These are phyloP conservation scores for Neurospora sp. DNA, from an alignment of 495 filamentous ascomycete species.

Conservation along the genomic window DNA sequence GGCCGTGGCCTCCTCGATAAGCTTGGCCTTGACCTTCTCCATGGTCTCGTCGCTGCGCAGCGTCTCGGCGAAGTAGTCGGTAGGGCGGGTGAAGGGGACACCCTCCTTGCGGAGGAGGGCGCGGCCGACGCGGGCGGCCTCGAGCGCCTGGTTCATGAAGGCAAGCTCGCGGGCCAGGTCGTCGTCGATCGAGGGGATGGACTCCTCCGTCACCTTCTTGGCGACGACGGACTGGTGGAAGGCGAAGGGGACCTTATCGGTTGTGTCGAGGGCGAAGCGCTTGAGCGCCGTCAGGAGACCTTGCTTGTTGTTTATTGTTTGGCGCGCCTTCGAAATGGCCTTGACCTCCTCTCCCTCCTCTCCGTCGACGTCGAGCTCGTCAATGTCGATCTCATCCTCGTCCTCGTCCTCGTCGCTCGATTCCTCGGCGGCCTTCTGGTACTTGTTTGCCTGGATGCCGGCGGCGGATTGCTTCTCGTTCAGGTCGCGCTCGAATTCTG, in stretches of 20 bases:
- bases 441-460: constrained; percentile 61
- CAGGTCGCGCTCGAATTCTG: constrained; percentile 22
- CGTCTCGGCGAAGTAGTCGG: constrained; percentile 98
- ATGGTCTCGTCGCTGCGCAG: constrained; percentile 97
- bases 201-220: constrained; percentile 34
- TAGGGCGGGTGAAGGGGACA: constrained; percentile 74
- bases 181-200: constrained; percentile 67
- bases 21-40: constrained; percentile 87
- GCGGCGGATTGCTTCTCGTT: constrained; percentile 45
- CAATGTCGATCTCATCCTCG: constrained; percentile 73
- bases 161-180: constrained; percentile 81
- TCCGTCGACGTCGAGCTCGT: constrained; percentile 53
- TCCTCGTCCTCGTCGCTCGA: constrained; percentile 54
- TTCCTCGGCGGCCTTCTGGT: constrained; percentile 61
- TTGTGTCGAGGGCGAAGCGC: constrained; percentile 60
- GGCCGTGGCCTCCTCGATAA: constrained; percentile 79
- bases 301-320: constrained; percentile 93
- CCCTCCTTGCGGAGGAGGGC: constrained; percentile 68
- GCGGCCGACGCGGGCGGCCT: constrained; percentile 63
- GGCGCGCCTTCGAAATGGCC: constrained; percentile 69
- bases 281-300: constrained; percentile 69
- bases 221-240: constrained; percentile 46
- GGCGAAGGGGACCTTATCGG: constrained; percentile 39
- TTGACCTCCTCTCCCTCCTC: constrained; percentile 71
- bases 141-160: constrained; percentile 85